phyloP scores from a whole-genome alignment of 352 stramenopile genomes.

The Globisporangium canariense region DNA sequence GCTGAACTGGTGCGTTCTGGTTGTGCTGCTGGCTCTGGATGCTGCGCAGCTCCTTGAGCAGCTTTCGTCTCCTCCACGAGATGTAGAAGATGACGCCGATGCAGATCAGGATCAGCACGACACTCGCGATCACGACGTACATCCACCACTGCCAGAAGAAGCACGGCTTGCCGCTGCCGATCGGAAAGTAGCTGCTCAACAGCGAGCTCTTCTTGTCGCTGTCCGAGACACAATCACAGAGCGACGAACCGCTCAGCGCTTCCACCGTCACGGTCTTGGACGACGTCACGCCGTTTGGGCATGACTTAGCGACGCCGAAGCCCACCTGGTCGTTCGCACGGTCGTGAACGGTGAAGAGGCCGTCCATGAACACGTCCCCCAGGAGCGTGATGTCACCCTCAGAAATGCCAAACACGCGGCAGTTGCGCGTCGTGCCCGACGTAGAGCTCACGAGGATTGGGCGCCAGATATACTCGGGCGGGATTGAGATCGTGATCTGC shows the following conservation, averaged over 20 bases:
- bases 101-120: conserved; percentile 55
- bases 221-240: conserved; percentile 65
- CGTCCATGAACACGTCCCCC: conserved; percentile 85
- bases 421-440: conserved; percentile 32
- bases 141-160: conserved; percentile 90
- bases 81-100: conserved; percentile 46
- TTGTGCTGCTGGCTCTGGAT: conserved; percentile 31
- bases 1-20: conserved; percentile 1
- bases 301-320: conserved; percentile 63
- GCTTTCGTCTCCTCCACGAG: conserved; percentile 44
- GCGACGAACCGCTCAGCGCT: conserved; percentile 30
- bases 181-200: conserved; percentile 53
- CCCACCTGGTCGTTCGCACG: conserved; percentile 51
- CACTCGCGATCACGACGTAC: conserved; percentile 69
- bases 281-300: conserved; percentile 66
- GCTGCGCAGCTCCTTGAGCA: conserved; percentile 38
- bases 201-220: conserved; percentile 56
- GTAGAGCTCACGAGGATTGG: conserved; percentile 56
- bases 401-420: conserved; percentile 79
- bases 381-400: conserved; percentile 73
- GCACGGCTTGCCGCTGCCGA: conserved; percentile 62
- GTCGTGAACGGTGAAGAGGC: conserved; percentile 79
- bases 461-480: conserved; percentile 81
- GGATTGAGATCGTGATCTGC: conserved; percentile 73
- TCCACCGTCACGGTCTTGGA: conserved; percentile 65